phyloP scores from a whole-genome alignment of 1,284 basidiomycete genomes.

The Entoloma clypeatum region DNA sequence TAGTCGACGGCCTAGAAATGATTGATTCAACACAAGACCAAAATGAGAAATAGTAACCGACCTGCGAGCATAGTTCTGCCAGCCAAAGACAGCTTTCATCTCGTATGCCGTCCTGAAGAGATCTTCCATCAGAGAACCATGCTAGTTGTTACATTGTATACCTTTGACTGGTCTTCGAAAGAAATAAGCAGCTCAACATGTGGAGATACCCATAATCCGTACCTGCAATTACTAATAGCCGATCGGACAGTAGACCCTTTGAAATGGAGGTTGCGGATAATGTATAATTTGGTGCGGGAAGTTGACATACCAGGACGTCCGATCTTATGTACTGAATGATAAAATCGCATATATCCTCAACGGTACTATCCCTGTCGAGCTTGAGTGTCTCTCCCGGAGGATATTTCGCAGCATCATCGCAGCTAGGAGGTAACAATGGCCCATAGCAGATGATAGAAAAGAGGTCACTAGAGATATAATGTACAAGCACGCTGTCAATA shows the following conservation, averaged over 20 bases:
- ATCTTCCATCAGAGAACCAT: background rate
- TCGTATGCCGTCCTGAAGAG: slow-evolving; percentile 55
- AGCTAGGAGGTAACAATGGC: slow-evolving; percentile 47
- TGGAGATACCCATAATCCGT: slow-evolving; percentile 17
- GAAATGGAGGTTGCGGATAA: background rate
- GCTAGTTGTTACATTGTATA: too few relatives aligned
- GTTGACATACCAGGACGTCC: slow-evolving; percentile 57
- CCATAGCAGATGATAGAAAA: slow-evolving; percentile 52
- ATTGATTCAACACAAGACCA: slow-evolving; percentile 1
- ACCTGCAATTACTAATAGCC: slow-evolving; percentile 74
- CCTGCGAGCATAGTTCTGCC: slow-evolving; percentile 60
- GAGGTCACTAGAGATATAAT: slow-evolving; percentile 39
- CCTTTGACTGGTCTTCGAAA: slow-evolving; percentile 15
- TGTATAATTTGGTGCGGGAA: background rate
- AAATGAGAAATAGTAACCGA: slow-evolving; percentile 15
- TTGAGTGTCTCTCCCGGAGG: slow-evolving; percentile 34
- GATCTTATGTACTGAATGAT: slow-evolving; percentile 81
- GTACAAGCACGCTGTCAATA: slow-evolving; percentile 5
- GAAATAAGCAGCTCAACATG: background rate
- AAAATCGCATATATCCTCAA: slow-evolving; percentile 78
- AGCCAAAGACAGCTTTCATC: slow-evolving; percentile 62
- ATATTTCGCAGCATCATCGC: slow-evolving; percentile 55
- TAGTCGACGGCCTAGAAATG: slow-evolving; percentile 47
- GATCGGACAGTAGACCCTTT: slow-evolving; percentile 64
- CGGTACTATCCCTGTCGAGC: slow-evolving; percentile 53